Evolutionary conservation across 1,139 yeast species (phyloP), one percentile per base, ranked within the genome.

Genomic region (Suhomyces taliae): DNA sequence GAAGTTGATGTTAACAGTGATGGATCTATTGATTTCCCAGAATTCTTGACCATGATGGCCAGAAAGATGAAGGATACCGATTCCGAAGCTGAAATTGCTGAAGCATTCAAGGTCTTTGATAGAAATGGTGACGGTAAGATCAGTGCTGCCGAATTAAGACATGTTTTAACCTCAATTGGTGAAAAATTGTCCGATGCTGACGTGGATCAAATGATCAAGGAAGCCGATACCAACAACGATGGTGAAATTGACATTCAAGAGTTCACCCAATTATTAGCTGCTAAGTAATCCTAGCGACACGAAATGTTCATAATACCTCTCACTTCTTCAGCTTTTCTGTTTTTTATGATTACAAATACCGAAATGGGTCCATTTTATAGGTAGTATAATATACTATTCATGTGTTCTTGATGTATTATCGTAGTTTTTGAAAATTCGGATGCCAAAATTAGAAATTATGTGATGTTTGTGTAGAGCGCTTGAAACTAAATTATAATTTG

Each of bases 161-260:
- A 91, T 66, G 98, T 93, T 41, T 83, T 93, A 73, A 56, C 60
- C 33, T 56, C 60, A 10, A 56, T 56, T 43, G 60, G 60, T 40
- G 60, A 93, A 70, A 90, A 89, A 69, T 79, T 93, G 61, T 84
- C 96, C 33, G 98, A 93, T 59, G 95, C 91, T 45, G 99, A 93
- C 69, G 97, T 95, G 47, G 95, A 90, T 60, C 96, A 90, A 70
- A 93, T 93, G 97, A 82, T 93, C 65, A 83, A 87, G 64, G 99
- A 93, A 66, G 98, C 97, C 49, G 95, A 88, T 65, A 87, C 93
- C 57, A 93, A 91, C 69, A 91, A 95, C 54, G 96, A 93, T 59
- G 98, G 98, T 48, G 96, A 88, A 70, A 93, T 93, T 64, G 95
- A 91, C 69, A 93, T 93, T 67, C 90, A 87, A 65, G 99, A 93